A percentile compares a stretch with the other conserved stretches of the same genome.
These are phyloP conservation scores for Backusella sp. DNA, from an alignment of 192 early-diverging fungal species.

Conservation along the genomic window DNA sequence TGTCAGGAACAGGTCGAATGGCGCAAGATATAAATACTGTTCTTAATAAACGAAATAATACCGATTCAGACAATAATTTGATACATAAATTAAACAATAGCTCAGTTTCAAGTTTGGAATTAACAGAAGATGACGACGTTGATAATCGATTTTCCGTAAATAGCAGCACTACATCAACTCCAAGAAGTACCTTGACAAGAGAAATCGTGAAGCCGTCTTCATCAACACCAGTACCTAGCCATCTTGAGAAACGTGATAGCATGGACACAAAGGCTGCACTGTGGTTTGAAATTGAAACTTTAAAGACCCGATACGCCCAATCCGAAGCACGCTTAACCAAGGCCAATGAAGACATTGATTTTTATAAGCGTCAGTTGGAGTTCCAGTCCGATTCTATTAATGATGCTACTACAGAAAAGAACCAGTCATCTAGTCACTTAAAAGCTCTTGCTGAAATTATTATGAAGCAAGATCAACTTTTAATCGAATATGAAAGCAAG, in stretches of 20 bases:
- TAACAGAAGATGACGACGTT: neutral
- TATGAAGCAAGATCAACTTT: conserved; percentile 14
- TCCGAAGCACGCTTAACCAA: neutral
- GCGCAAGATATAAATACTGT: neutral
- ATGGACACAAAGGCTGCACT: neutral
- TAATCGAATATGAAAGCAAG: conserved; percentile 10
- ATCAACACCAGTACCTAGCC: neutral
- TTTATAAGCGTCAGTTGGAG: conserved; percentile 14
- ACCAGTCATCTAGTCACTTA: neutral
- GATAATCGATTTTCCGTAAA: neutral
- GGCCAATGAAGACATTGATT: conserved; percentile 9
- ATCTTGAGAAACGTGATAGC: neutral
- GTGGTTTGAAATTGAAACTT: conserved; percentile 11
- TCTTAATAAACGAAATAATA: neutral
- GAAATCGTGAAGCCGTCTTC: neutral
- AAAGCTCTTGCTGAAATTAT: conserved; percentile 11
- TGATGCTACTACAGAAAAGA: neutral
- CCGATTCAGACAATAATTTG: neutral
- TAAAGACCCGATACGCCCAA: conserved; percentile 10
- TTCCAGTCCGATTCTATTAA: neutral
- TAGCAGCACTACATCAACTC: neutral
- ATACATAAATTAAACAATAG: neutral
- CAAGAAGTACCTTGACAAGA: neutral
- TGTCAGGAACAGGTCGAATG: neutral
- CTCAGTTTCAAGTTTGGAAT: neutral